Base-by-base conservation (phyloP, 2,329 filamentous ascomycete species). In the Hortaea sp. region DNA sequence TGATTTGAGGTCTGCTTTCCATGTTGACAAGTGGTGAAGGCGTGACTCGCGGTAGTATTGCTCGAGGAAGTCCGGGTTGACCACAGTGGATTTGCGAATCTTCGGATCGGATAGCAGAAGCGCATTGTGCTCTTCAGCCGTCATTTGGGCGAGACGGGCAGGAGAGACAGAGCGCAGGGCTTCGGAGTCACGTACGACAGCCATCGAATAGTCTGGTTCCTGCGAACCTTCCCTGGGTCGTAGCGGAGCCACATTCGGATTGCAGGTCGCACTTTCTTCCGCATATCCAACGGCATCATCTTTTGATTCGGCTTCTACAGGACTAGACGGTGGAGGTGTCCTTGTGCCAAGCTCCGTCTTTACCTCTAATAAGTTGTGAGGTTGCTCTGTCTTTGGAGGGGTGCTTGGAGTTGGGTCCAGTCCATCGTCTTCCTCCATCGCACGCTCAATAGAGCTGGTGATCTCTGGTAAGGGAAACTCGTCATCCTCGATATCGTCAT, bases 11-110 rank as follows among this genome's bases (percentile, higher is more conserved):
- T 94, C 86, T 1, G 90, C 85, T 70, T 97, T 98, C 94, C 92
- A 97, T 1, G 87, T 88, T 0, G 90, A 95, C 0, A 98, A 71
- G 62, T 98, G 92, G 65, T 98, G 94, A 13, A 98, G 73, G 27
- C 92, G 83, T 50, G 90, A 97, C 66, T 97, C 89, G 4, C 88
- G 85, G 61, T 97, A 98, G 61, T 87, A 98, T 51, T 97, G 89
- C 53, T 90, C 85, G 1, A 98, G 72, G 50, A 98, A 98, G 32
- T 92, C 82, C 0, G 94, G 92, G 54, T 98, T 94, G 6, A 88
- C 85, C 1, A 88, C 88, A 1, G 89, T 94, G 0, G 88, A 88
- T 59, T 94, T 92, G 49, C 87, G 79, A 56, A 95, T 80, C 31
- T 82, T 81, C 2, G 92, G 88, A 58, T 97, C 88, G 2, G 84